phyloP scores from a whole-genome alignment of 2,329 filamentous ascomycete species.

The Talaromyces verruculosus region DNA sequence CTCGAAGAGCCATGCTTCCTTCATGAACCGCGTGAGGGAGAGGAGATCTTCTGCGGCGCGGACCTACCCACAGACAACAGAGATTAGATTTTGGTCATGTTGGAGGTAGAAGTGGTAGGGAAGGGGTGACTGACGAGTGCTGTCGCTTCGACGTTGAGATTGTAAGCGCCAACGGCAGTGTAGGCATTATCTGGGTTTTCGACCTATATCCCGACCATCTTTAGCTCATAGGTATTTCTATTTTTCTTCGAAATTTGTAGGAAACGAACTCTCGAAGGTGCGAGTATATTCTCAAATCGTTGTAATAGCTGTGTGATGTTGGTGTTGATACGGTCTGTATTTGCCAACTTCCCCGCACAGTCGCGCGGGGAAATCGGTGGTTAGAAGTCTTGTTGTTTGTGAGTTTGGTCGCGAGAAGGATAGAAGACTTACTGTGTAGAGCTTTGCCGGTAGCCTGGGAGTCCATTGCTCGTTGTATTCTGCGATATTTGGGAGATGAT shows the following conservation, averaged over 20 bases:
- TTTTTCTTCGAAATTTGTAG: not conserved
- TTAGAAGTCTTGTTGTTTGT: not conserved
- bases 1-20: slow-evolving; percentile 68
- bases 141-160: slow-evolving; percentile 60
- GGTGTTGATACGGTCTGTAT: slow-evolving; percentile 45
- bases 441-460: slow-evolving; percentile 32
- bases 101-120: not conserved
- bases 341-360: slow-evolving; percentile 10
- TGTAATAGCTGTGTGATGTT: slow-evolving; percentile 50
- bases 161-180: slow-evolving; percentile 58
- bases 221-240: not conserved
- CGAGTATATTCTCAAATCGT: slow-evolving; percentile 58
- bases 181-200: slow-evolving; percentile 55
- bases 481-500: not conserved
- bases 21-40: slow-evolving; percentile 60
- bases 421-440: slow-evolving; percentile 28
- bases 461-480: slow-evolving; percentile 30
- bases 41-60: slow-evolving; percentile 63
- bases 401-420: not conserved
- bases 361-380: not conserved
- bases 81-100: not conserved
- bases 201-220: slow-evolving; percentile 35
- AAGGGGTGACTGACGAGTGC: slow-evolving; percentile 53
- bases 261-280: slow-evolving; percentile 49
- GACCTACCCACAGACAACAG: slow-evolving; percentile 44